Base-by-base conservation (phyloP, 495 filamentous ascomycete species). In the Tuber aestivum region DNA sequence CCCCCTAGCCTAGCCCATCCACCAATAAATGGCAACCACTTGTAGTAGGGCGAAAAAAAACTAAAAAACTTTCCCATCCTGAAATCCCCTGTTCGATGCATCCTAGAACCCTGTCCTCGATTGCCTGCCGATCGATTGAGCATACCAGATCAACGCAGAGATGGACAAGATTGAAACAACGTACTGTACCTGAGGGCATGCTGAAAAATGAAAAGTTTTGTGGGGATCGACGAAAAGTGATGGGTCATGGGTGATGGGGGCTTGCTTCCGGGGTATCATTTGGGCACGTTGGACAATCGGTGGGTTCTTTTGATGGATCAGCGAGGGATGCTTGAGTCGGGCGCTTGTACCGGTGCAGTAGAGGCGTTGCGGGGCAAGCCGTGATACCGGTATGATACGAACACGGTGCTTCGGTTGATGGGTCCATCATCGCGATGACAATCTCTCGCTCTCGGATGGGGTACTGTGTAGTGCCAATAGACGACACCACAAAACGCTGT, bases 101-200 rank as follows among this genome's bases (percentile, higher is more conserved):
- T 35, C 56, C 56, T 65, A 32, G 56, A 65, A 65, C 56, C 56
- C 56, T 65, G 56, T 65, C 56, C 35, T 65, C 56, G 56, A 65
- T 65, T 65, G 56, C 56, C 27, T 35, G 27, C 27, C 56, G 56
- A 65, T 65, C 56, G 56, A 65, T 65, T 65, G 56, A 35, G 32
- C 56, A 20, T 27, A 35, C 56, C 56, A 35, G 56, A 65, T 32
- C 56, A 65, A 20, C 56, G 10, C 27, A 18, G 56, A 65, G 27
- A 65, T 65, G 56, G 56, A 65, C 56, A 35, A 27, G 56, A 65
- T 65, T 65, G 56, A 35, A 35, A 35, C 27, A 65, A 35, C 3
- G 56, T 56, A 65, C 56, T 8, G 56, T 65, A 65, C 56, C 56
- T 65, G 27, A 65, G 56, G 27, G 27, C 16, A 65, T 65, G 27